phyloP scores from a whole-genome alignment of 495 filamentous ascomycete species.

The Aspergillus homomorphus region DNA sequence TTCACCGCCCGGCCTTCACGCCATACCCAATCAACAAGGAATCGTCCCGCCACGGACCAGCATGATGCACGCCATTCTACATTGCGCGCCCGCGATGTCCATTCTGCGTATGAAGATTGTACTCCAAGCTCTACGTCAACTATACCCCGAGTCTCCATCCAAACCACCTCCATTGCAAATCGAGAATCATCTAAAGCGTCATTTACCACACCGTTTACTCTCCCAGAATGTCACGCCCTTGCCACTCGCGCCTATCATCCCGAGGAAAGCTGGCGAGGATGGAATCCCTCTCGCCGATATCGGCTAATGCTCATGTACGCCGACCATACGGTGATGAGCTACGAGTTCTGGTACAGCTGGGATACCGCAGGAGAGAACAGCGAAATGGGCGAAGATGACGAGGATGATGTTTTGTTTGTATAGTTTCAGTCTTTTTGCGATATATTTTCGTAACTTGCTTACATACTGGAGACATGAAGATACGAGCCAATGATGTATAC shows the following conservation, averaged over 20 bases:
- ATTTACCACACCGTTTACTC: conserved; percentile 15
- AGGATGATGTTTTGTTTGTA: neutral
- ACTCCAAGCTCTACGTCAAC: neutral
- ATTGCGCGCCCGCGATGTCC: neutral
- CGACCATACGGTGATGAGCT: conserved; percentile 75
- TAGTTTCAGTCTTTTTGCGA: neutral
- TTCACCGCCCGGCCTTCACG: neutral
- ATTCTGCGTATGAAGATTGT: neutral
- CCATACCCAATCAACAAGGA: neutral
- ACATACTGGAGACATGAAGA: no score
- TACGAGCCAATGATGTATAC: no score
- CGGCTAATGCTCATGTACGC: conserved; percentile 72
- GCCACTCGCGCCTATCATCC: conserved; percentile 39
- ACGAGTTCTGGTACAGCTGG: conserved; percentile 64
- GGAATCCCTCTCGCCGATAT: conserved; percentile 50
- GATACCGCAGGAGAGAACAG: conserved; percentile 8
- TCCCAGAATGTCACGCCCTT: conserved; percentile 41
- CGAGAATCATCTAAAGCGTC: neutral
- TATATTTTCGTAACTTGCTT: neutral
- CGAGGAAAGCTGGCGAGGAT: conserved; percentile 40
- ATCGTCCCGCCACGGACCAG: neutral
- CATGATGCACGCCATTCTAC: neutral
- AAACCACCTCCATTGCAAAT: neutral
- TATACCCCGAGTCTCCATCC: neutral
- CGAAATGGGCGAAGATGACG: neutral